Conservation (phyloP, 306 rosid species). For the Medicago truncatula region MtrunA17r5.0-ANR NC_053046.1:16410501-16411000, state of each 20-base stretch:
- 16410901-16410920: no score
- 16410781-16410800: neutral
- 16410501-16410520: neutral
- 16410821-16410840: no score
- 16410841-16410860: no score
- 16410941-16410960: no score
- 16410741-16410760: constrained; percentile 43
- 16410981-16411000: neutral
- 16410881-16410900: no score
- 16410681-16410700: constrained; percentile 41
- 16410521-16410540: constrained; percentile 45
- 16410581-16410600: constrained; percentile 29
- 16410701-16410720: constrained; percentile 40
- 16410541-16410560: constrained; percentile 53
- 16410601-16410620: neutral
- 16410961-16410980: no score
- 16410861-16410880: no score
- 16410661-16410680: constrained; percentile 44
- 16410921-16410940: no score
- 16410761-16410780: constrained; percentile 45
- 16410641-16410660: constrained; percentile 24
- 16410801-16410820: no score
- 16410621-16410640: neutral
- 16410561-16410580: constrained; percentile 51
- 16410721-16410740: constrained; percentile 46